Conservation (phyloP, 495 filamentous ascomycete genomes). For the Glonium stellatum region DNA sequence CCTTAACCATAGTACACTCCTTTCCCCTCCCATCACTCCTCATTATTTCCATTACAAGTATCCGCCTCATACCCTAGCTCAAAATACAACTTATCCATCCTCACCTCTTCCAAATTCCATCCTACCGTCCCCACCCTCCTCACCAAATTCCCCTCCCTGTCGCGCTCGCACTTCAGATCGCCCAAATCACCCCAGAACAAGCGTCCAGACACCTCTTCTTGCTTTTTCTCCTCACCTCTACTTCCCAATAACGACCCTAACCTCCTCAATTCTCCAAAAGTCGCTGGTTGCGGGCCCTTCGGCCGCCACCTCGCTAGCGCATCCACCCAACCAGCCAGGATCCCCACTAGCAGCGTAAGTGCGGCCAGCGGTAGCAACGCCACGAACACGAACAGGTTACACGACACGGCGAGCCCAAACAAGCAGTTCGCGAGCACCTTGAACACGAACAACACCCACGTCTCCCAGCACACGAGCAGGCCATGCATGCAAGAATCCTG, state of each 20-base stretch:
- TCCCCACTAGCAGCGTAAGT: conserved; percentile 30
- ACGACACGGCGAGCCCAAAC: conserved; percentile 35
- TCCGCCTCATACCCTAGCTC: no score
- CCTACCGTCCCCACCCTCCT: no score
- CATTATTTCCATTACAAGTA: no score
- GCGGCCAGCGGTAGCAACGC: conserved; percentile 36
- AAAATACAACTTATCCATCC: no score
- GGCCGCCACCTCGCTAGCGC: conserved; percentile 35
- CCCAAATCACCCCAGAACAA: conserved; percentile 44
- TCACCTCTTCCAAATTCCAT: no score
- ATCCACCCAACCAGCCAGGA: conserved; percentile 37
- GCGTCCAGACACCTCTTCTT: no score
- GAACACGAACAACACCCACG: conserved; percentile 37
- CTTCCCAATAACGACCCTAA: conserved; percentile 43
- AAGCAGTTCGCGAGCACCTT: conserved; percentile 45
- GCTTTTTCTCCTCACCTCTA: conserved; percentile 29
- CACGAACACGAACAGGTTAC: conserved; percentile 1
- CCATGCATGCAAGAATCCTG: conserved; percentile 28
- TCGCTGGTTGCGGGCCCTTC: conserved; percentile 39
- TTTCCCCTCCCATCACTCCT: no score
- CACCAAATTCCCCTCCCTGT: no score
- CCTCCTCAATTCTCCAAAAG: conserved; percentile 43
- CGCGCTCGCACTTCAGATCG: no score
- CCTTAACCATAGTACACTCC: no score
- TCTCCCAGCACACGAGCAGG: conserved; percentile 41